These are phyloP conservation scores for Sporothrix euskadiensis DNA, from an alignment of 2,329 filamentous ascomycete species.

Conservation along the genomic window DNA sequence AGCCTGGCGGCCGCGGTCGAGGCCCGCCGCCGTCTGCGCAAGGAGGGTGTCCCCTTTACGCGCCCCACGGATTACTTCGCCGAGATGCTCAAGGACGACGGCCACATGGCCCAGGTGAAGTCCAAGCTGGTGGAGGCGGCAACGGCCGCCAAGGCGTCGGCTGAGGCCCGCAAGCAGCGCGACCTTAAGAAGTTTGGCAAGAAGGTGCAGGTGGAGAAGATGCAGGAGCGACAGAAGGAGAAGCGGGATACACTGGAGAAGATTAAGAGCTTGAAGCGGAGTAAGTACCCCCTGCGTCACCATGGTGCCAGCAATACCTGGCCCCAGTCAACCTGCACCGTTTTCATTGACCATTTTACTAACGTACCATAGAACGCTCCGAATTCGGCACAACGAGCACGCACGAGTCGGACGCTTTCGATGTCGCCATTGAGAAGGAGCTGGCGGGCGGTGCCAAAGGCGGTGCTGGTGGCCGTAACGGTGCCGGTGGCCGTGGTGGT, in stretches of 20 bases:
- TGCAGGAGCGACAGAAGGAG: conserved; percentile 89
- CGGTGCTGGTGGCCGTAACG: conserved; percentile 23
- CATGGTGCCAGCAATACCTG: background rate
- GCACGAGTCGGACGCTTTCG: conserved; percentile 85
- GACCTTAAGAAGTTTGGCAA: conserved; percentile 99
- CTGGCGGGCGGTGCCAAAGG: conserved; percentile 44
- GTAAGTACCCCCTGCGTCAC: conserved; percentile 63
- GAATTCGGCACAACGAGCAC: conserved; percentile 64
- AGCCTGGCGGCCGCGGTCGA: conserved; percentile 74
- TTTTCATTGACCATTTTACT: background rate
- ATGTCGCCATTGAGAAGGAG: conserved; percentile 78
- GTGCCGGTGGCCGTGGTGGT: conserved; percentile 37
- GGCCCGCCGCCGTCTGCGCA: conserved; percentile 72
- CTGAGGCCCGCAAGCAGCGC: conserved; percentile 86
- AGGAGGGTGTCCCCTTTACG: conserved; percentile 82
- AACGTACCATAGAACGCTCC: conserved; percentile 71
- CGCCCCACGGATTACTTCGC: conserved; percentile 95
- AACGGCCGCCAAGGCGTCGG: conserved; percentile 84
- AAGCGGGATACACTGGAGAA: conserved; percentile 94
- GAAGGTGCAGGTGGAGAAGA: conserved; percentile 92
- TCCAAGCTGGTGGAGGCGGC: conserved; percentile 90
- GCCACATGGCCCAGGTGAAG: conserved; percentile 97
- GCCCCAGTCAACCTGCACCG: background rate
- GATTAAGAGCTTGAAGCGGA: conserved; percentile 92
- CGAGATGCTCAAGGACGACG: conserved; percentile 98